Evolutionary conservation across 306 rosid species (phyloP).

Genomic region (Quercus dentata): DNA sequence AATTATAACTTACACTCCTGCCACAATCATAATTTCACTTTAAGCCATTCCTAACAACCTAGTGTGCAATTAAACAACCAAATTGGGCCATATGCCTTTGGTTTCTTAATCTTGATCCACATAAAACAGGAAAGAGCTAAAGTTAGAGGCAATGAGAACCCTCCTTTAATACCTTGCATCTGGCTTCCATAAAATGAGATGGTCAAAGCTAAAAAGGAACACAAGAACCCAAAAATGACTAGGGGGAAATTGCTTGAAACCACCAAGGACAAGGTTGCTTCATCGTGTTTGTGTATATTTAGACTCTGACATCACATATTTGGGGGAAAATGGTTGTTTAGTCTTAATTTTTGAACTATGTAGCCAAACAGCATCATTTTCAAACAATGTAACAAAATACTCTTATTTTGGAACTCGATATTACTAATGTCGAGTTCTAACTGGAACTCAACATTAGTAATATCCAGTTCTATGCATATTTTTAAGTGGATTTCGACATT

Average conservation of each 20-base stretch:
- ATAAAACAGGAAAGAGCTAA: constrained; percentile 46
- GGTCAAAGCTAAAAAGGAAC: constrained; percentile 24
- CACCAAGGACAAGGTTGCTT: constrained; percentile 51
- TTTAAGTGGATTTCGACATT: too few species aligned
- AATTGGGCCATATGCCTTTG: too few species aligned
- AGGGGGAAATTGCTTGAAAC: constrained; percentile 22
- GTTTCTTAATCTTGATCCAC: constrained; percentile 26
- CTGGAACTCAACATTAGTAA: too few species aligned
- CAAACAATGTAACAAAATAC: too few species aligned
- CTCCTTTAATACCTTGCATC: constrained; percentile 42
- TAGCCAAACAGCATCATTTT: too few species aligned
- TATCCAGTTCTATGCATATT: too few species aligned
- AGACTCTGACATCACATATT: constrained; percentile 27
- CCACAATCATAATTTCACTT: constrained; percentile 1
- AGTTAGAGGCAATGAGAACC: constrained; percentile 49
- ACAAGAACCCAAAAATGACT: constrained; percentile 22
- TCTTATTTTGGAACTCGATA: too few species aligned
- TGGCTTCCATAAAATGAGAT: constrained; percentile 34
- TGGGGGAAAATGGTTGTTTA: too few species aligned
- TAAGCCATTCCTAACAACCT: constrained; percentile 26
- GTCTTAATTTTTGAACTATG: too few species aligned
- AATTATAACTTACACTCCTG: too few species aligned
- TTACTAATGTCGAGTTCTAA: too few species aligned
- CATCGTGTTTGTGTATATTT: constrained; percentile 29
- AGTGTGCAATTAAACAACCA: constrained; percentile 1